These are phyloP conservation scores for Xylaria flabelliformis DNA, from an alignment of 495 filamentous ascomycete species.

Conservation along the genomic window DNA sequence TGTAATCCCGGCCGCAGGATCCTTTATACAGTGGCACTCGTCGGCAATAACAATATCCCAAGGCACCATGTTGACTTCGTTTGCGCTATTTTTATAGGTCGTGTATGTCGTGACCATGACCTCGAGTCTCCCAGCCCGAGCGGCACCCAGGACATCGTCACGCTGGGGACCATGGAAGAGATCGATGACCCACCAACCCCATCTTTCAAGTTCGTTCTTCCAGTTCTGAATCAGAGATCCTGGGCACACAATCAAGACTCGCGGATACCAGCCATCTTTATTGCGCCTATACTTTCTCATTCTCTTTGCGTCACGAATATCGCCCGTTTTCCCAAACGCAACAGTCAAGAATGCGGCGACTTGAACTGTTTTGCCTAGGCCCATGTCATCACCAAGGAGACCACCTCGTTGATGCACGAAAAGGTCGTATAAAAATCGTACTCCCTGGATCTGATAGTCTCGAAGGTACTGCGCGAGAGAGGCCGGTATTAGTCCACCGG, in stretches of 20 bases:
- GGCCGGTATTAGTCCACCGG: conserved; percentile 85
- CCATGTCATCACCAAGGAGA: conserved; percentile 96
- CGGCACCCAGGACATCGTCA: conserved; percentile 74
- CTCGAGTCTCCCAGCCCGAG: conserved; percentile 77
- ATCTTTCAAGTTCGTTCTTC: conserved; percentile 81
- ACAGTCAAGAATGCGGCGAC: conserved; percentile 93
- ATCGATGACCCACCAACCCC: conserved; percentile 96
- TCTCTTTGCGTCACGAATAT: conserved; percentile 83
- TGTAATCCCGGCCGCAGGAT: conserved; percentile 75
- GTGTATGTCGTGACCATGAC: conserved; percentile 92
- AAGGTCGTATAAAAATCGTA: conserved; percentile 81
- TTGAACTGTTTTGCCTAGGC: conserved; percentile 94
- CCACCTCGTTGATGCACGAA: conserved; percentile 94
- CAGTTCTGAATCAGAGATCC: conserved; percentile 90
- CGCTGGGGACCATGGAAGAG: conserved; percentile 79
- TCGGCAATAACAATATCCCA: conserved; percentile 99
- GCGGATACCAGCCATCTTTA: conserved; percentile 78
- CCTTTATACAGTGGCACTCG: conserved; percentile 94
- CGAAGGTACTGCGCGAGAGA: conserved; percentile 92
- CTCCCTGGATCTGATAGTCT: conserved; percentile 89
- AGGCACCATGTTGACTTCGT: conserved; percentile 78
- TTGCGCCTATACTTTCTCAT: conserved; percentile 86
- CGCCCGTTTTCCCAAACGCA: conserved; percentile 93
- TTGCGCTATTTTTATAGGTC: conserved; percentile 80
- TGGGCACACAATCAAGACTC: conserved; percentile 85